Percentiles rank a stretch among this genome's conserved stretches.
Conservation (phyloP, 2,329 filamentous ascomycete genomes). For the Cytospora chrysosperma region DNA sequence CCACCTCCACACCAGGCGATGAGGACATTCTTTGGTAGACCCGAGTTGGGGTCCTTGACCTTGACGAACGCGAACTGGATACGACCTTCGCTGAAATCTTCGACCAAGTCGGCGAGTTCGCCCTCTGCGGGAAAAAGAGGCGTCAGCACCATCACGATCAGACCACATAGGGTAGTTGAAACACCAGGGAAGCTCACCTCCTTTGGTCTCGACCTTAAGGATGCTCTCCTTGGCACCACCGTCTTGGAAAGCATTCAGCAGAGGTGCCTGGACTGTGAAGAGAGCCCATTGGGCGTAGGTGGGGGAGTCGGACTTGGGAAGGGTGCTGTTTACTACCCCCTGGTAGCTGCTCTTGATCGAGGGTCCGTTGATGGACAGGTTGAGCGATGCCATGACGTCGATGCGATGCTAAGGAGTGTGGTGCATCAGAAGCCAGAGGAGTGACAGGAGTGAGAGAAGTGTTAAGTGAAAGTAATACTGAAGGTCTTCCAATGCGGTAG, state of each 20-base stretch:
- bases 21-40: slow-evolving; percentile 85
- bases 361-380: slow-evolving; percentile 74
- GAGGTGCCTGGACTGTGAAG: slow-evolving; percentile 87
- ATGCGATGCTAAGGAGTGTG: slow-evolving; percentile 17
- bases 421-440: slow-evolving; percentile 16
- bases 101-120: slow-evolving; percentile 83
- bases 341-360: slow-evolving; percentile 82
- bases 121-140: slow-evolving; percentile 61
- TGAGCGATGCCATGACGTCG: slow-evolving; percentile 70
- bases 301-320: slow-evolving; percentile 61
- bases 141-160: slow-evolving; percentile 23
- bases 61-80: slow-evolving; percentile 97
- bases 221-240: slow-evolving; percentile 85
- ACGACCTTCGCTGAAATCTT: slow-evolving; percentile 95
- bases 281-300: slow-evolving; percentile 92
- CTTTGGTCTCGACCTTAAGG: slow-evolving; percentile 88
- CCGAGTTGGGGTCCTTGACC: slow-evolving; percentile 90
- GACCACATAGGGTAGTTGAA: slow-evolving; percentile 9
- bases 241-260: slow-evolving; percentile 91
- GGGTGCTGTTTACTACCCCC: slow-evolving; percentile 54
- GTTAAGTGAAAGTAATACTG: neutral
- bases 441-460: slow-evolving; percentile 5
- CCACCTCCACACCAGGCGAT: slow-evolving; percentile 97
- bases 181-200: slow-evolving; percentile 56
- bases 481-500: neutral